Evolutionary conservation across 495 filamentous ascomycete species (phyloP).

Genomic region (Lepraria neglecta): DNA sequence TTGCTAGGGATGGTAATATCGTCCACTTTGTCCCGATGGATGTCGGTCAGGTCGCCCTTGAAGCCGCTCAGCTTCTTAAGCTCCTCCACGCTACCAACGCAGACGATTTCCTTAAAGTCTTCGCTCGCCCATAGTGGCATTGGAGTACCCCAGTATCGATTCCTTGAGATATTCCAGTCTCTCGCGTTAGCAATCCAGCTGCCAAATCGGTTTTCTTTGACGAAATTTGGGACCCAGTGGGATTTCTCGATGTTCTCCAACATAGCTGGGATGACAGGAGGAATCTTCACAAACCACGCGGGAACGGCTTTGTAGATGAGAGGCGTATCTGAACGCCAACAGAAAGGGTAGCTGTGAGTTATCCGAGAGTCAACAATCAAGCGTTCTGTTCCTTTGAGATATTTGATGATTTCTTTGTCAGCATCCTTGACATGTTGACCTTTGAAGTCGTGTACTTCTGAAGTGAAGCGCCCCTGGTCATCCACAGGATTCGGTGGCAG

Average conservation of each 20-base stretch:
- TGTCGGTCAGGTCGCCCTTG: constrained; percentile 75
- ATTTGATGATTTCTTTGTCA: constrained; percentile 90
- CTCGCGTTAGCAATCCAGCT: constrained; percentile 86
- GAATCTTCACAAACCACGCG: constrained; percentile 90
- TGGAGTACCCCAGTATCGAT: constrained; percentile 96
- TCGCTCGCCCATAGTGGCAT: constrained; percentile 90
- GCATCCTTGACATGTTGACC: constrained; percentile 92
- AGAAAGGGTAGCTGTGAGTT: constrained; percentile 92
- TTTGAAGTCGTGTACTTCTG: constrained; percentile 73
- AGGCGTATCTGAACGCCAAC: constrained; percentile 91
- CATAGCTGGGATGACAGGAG: constrained; percentile 81
- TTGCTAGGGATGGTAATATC: constrained; percentile 93
- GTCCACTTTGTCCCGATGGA: constrained; percentile 93
- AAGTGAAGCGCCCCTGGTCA: constrained; percentile 72
- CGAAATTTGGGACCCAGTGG: constrained; percentile 88
- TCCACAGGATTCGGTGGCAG: constrained; percentile 87
- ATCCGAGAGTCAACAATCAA: constrained; percentile 84
- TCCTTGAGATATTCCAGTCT: constrained; percentile 95
- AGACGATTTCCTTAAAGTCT: constrained; percentile 78
- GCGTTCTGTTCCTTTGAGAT: constrained; percentile 73
- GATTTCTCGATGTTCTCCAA: constrained; percentile 81
- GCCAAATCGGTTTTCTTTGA: constrained; percentile 86
- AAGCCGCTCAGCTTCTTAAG: constrained; percentile 83
- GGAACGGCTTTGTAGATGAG: constrained; percentile 93
- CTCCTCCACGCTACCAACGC: constrained; percentile 79